Evolutionary conservation across 2,329 filamentous ascomycete genomes (phyloP).

Genomic region (Aspergillus chevalieri): DNA sequence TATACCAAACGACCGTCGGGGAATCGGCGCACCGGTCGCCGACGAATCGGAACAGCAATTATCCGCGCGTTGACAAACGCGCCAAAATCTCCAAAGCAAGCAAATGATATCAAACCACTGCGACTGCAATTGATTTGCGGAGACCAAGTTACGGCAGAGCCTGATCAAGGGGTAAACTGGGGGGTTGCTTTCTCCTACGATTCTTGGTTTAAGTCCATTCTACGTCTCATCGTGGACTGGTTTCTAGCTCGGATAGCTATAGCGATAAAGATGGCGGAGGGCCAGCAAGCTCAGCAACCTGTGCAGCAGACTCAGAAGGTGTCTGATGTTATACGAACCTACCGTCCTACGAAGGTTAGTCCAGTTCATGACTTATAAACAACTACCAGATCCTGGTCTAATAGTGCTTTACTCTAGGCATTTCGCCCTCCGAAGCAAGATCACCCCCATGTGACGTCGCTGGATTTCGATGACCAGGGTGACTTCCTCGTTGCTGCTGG

Average conservation of each 20-base stretch:
- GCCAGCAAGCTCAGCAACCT: constrained; percentile 21
- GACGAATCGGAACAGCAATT: constrained; percentile 12
- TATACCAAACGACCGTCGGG: neutral
- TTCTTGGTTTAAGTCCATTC: constrained; percentile 4
- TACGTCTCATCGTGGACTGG: neutral
- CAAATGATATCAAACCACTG: neutral
- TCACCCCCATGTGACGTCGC: constrained; percentile 63
- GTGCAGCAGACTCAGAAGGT: constrained; percentile 55
- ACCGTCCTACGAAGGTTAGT: constrained; percentile 71
- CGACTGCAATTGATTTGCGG: neutral
- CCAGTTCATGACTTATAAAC: neutral
- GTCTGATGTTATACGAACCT: constrained; percentile 69
- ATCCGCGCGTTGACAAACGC: constrained; percentile 10
- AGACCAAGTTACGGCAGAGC: neutral
- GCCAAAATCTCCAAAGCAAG: constrained; percentile 8
- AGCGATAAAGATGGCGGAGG: constrained; percentile 21
- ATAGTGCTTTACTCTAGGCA: constrained; percentile 16
- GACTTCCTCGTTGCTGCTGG: constrained; percentile 86
- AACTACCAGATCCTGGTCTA: neutral
- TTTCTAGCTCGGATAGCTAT: constrained; percentile 5
- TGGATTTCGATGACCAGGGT: constrained; percentile 94
- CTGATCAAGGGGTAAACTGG: neutral
- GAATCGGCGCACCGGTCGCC: neutral
- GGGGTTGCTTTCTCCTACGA: constrained; percentile 1
- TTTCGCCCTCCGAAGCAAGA: constrained; percentile 35